Base-by-base conservation (phyloP, 2,329 filamentous ascomycete species). In the Botrytis byssoidea region DNA sequence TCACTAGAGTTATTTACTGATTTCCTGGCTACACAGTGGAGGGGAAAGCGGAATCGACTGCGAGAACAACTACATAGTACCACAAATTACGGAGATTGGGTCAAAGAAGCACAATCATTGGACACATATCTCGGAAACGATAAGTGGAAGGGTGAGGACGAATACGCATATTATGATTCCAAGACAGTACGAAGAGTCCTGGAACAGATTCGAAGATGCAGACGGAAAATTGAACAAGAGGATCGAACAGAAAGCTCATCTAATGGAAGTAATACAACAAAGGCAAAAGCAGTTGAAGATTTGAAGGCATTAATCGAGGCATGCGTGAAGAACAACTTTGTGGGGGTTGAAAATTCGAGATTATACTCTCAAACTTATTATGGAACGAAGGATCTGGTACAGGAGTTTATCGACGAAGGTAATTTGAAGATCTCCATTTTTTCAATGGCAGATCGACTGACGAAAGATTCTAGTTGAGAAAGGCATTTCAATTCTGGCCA, bases 301-400 rank as follows among this genome's bases (percentile, higher is more conserved):
- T 86, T 99, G 72, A 91, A 90, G 75, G 87, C 88, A 0, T 83
- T 98, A 74, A 85, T 97, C 32, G 94, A 97, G 84, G 93, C 93
- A 22, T 98, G 95, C 81, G 92, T 98, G 78, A 99, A 98, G 87
- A 97, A 95, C 83, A 98, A 99, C 81, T 99, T 98, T 83, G 94
- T 93, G 29, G 96, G 96, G 0, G 91, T 97, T 22, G 96, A 99
- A 82, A 98, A 97, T 79, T 90, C 95, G 16, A 89, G 94, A 72
- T 84, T 99, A n/a, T 99, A 99, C 82, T 97, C 93, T 79, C 95
- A 98, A 84, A 97, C 95, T 4, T 99, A 99, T 81, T 97, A 94
- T 78, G 96, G 96, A 46, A 98, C 96, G n/a, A 99, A 99, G 83
- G 90, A 96, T 75, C 83, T 98, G 76, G 93, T 97, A 44, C 96